phyloP scores from a whole-genome alignment of 768 basidiomycete genomes.

The Amanita polypyramis region DNA sequence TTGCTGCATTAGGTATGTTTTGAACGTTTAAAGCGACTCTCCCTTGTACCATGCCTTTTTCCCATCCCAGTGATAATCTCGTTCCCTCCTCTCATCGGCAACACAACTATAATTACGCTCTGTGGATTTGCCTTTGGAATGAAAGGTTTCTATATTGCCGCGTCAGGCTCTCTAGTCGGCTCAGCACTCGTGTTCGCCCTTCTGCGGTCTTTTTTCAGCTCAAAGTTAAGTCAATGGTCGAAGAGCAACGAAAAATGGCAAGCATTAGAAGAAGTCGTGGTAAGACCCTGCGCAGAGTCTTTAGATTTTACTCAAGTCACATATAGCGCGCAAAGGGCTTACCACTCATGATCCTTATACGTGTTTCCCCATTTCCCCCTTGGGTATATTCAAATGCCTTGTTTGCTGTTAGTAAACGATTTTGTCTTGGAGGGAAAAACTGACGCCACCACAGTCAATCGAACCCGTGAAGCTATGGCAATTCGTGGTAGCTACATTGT shows the following conservation, averaged over 20 bases:
- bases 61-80: constrained; percentile 31
- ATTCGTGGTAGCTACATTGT: constrained; percentile 64
- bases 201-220: constrained; percentile 48
- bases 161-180: constrained; percentile 49
- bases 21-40: neutral
- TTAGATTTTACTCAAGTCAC: neutral
- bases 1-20: constrained; percentile 35
- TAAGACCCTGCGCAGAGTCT: constrained; percentile 23
- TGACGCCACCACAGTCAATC: constrained; percentile 42
- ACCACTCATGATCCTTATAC: constrained; percentile 73
- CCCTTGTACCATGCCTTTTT: neutral
- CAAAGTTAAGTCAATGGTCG: constrained; percentile 49
- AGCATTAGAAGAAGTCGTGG: constrained; percentile 67
- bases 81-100: constrained; percentile 56
- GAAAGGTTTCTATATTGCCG: constrained; percentile 61
- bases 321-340: constrained; percentile 49
- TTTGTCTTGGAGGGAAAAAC: neutral
- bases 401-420: constrained; percentile 50
- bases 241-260: constrained; percentile 61
- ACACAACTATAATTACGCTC: constrained; percentile 54
- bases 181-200: constrained; percentile 50
- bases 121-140: constrained; percentile 82
- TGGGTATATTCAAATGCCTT: constrained; percentile 83
- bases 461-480: constrained; percentile 65
- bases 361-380: constrained; percentile 75